Base-by-base conservation (phyloP, 2,329 filamentous ascomycete genomes). In the Fusarium proliferatum region DNA sequence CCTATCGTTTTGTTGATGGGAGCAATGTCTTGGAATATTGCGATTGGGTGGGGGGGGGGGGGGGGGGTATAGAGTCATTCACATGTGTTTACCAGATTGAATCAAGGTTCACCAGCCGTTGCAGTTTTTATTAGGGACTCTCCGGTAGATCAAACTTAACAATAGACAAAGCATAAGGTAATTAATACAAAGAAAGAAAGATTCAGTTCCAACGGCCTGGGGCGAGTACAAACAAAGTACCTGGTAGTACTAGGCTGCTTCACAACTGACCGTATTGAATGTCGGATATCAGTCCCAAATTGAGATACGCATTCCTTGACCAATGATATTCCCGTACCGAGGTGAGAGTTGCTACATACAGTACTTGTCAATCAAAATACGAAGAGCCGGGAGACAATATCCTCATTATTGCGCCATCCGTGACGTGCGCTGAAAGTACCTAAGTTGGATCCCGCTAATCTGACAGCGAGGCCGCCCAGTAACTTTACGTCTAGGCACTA, bases 401-500 rank as follows among this genome's bases (percentile, higher is more conserved):
- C 33, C 39, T 34, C 39, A 46, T 52, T 69, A 52, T 64, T 69
- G 49, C 60, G 60, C 66, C 52, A 69, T 58, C 36, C 23, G 59
- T 70, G 59, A 69, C 60, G 51, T 64, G 58, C 30, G 17, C 38
- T 30, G n/a, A 19, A 23, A 39, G 51, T 55, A 43, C 10, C 11
- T 13, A 26, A 46, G 43, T 30, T 48, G 45, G 48, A 34, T 51
- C 67, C 48, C 67, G 36, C 48, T 63, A 58, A 69, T 73, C 69
- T 76, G 73, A 62, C 60, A 64, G 71, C 64, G 73, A 76, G 73
- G 73, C 68, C 73, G 71, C 70, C 73, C 43, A 66, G 38, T 46
- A 46, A 39, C 38, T 63, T 34, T 23, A 55, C 39, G 16, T 34
- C 19, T 30, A 30, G 30, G 30, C 11, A 10, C 30, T 30, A 11